Conservation (phyloP, 176 grass and related monocot species). For the Areca catechu region DNA sequence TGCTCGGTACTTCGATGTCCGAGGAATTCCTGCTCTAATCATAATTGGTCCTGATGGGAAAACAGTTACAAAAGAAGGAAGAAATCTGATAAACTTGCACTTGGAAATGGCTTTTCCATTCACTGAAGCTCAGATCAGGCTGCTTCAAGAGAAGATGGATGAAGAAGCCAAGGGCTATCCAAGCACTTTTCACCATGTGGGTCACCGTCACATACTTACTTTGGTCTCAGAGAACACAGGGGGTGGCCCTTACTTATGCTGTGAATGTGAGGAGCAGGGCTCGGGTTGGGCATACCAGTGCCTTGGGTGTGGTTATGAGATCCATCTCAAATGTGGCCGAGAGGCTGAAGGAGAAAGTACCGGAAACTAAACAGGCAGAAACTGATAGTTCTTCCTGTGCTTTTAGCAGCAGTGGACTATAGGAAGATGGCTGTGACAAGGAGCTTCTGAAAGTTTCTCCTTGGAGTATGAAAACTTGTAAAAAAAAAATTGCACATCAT, state of each 20-base stretch:
- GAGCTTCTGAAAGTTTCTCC: too few species aligned
- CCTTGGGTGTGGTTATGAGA: slow-evolving; percentile 64
- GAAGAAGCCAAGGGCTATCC: slow-evolving; percentile 48
- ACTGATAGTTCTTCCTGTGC: too few species aligned
- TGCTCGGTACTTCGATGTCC: slow-evolving; percentile 53
- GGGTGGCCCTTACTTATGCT: slow-evolving; percentile 56
- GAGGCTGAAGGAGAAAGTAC: slow-evolving; percentile 3
- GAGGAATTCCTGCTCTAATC: slow-evolving; percentile 52
- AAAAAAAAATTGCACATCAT: too few species aligned
- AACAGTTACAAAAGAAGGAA: slow-evolving; percentile 57
- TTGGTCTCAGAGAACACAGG: slow-evolving; percentile 48
- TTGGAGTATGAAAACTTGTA: too few species aligned
- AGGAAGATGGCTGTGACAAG: too few species aligned
- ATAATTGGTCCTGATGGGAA: slow-evolving; percentile 60
- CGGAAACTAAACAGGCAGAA: neutral
- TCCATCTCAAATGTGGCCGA: slow-evolving; percentile 44
- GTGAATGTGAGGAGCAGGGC: slow-evolving; percentile 59
- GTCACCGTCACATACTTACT: slow-evolving; percentile 38
- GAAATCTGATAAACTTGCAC: slow-evolving; percentile 63
- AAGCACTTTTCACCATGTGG: slow-evolving; percentile 30
- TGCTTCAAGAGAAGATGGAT: slow-evolving; percentile 38
- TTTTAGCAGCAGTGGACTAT: too few species aligned
- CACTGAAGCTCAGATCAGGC: slow-evolving; percentile 36
- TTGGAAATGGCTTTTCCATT: slow-evolving; percentile 66
- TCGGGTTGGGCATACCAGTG: slow-evolving; percentile 69